These are phyloP conservation scores for Lactifluus hygrophoroides DNA, from an alignment of 768 basidiomycete species.

Conservation along the genomic window DNA sequence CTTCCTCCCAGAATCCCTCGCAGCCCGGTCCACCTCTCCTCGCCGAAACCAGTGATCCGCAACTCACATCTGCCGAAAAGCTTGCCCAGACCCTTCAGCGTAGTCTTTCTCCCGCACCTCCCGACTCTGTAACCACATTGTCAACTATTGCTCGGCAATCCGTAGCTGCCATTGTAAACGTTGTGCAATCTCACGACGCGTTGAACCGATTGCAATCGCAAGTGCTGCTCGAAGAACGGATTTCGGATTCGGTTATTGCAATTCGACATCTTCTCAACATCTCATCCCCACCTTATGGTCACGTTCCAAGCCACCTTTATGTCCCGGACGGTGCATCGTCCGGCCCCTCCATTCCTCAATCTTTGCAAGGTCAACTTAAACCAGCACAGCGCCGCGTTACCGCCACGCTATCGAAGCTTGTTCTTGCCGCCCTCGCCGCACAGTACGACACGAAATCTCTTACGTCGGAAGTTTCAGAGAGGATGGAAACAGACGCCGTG, in stretches of 20 bases:
- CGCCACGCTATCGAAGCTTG: conserved; percentile 80
- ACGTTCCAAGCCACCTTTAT: conserved; percentile 38
- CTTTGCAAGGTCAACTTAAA: conserved; percentile 49
- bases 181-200: conserved; percentile 40
- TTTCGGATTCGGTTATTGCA: conserved; percentile 55
- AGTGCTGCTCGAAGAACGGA: conserved; percentile 50
- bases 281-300: conserved; percentile 48
- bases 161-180: conserved; percentile 55
- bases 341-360: conserved; percentile 28
- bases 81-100: conserved; percentile 60
- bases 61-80: conserved; percentile 58
- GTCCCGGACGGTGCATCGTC: conserved; percentile 2
- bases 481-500: conserved; percentile 68
- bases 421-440: conserved; percentile 85
- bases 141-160: conserved; percentile 48
- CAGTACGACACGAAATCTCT: conserved; percentile 67
- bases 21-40: background rate
- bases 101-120: conserved; percentile 46
- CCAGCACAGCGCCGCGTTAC: conserved; percentile 80
- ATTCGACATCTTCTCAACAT: conserved; percentile 73
- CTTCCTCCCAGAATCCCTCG: background rate
- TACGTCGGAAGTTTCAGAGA: conserved; percentile 51
- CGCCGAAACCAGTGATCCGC: conserved; percentile 23
- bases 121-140: conserved; percentile 53
- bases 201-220: conserved; percentile 47